Evolutionary conservation across 169 alveolate genomes (phyloP).

Genomic region (Ophryocystis elektroscirrha): DNA sequence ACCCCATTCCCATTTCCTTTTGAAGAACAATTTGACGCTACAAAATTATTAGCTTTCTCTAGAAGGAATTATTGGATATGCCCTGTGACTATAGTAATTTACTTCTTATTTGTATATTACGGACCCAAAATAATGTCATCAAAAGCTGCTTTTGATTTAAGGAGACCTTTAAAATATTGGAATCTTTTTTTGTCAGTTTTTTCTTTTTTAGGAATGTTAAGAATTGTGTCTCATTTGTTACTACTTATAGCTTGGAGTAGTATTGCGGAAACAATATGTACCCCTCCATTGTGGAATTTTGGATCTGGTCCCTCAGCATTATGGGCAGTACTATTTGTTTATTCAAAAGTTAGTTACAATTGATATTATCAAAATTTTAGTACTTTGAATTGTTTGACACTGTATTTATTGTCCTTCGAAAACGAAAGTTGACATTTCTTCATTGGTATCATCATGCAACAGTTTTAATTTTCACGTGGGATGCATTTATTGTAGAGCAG

Average conservation of each 20-base stretch:
- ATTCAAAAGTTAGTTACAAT: conserved; percentile 31
- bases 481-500: conserved; percentile 37
- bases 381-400: conserved; percentile 50
- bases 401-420: conserved; percentile 34
- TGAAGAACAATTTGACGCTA: neutral
- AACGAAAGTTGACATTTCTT: conserved; percentile 30
- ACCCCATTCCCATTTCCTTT: neutral
- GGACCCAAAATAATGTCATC: conserved; percentile 33
- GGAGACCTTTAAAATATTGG: conserved; percentile 33
- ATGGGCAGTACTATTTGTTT: conserved; percentile 39
- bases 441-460: conserved; percentile 61
- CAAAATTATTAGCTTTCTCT: neutral
- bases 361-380: neutral
- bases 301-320: conserved; percentile 43
- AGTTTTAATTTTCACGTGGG: conserved; percentile 54
- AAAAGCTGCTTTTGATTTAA: conserved; percentile 21
- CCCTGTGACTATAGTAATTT: conserved; percentile 20
- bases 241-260: conserved; percentile 18
- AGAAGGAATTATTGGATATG: conserved; percentile 20
- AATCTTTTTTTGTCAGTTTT: conserved; percentile 34
- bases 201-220: conserved; percentile 28
- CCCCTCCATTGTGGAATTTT: conserved; percentile 33
- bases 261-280: conserved; percentile 27
- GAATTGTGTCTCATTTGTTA: conserved; percentile 28
- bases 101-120: conserved; percentile 28